Percentiles rank a stretch among this genome's conserved stretches.
Evolutionary conservation across 345 rosid genomes (phyloP).

Genomic region (Gynandropsis gynandra): DNA sequence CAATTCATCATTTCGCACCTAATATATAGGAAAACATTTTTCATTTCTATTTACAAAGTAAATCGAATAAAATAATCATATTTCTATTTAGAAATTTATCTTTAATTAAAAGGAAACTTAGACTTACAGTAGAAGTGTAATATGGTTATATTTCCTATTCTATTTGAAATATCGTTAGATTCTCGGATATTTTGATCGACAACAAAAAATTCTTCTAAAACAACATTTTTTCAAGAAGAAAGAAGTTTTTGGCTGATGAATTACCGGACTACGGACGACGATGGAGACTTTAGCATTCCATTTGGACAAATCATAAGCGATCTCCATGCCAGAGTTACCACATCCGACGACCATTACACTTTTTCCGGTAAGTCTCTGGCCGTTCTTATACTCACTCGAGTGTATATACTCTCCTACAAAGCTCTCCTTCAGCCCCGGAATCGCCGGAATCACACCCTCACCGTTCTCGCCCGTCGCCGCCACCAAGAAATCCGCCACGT

Average conservation of each 20-base stretch:
- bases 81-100: no score
- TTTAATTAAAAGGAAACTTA: no score
- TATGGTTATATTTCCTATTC: no score
- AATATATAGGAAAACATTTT: not conserved
- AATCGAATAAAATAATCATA: no score
- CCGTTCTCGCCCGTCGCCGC: constrained; percentile 46
- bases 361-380: constrained; percentile 21
- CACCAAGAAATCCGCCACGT: constrained; percentile 35
- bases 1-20: no score
- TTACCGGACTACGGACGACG: constrained; percentile 38
- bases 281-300: constrained; percentile 34
- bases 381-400: constrained; percentile 37
- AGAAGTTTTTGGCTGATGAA: no score
- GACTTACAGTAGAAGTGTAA: no score
- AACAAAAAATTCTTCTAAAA: no score
- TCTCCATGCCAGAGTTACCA: constrained; percentile 69
- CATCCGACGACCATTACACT: constrained; percentile 52
- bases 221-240: no score
- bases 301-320: constrained; percentile 41
- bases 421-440: constrained; percentile 29
- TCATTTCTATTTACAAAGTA: no score
- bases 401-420: constrained; percentile 40
- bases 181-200: no score
- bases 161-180: no score
- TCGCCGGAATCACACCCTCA: constrained; percentile 30